phyloP scores from a whole-genome alignment of 139 green algal genomes.

The Prasinococcaceae sp. region DNA sequence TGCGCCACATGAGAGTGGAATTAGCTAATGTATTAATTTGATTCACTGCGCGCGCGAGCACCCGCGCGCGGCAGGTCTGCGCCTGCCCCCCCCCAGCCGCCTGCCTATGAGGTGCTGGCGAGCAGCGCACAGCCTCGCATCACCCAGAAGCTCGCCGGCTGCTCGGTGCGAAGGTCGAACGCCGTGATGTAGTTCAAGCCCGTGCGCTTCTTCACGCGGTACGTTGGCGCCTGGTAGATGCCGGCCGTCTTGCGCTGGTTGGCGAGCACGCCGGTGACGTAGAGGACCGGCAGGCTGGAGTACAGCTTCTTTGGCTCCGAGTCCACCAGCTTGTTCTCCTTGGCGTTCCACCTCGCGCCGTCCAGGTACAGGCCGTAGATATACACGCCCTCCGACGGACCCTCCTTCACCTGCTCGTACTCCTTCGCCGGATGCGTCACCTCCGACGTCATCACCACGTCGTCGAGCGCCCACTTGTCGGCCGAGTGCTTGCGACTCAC shows the following conservation, averaged over 20 bases:
- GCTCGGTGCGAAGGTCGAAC: constrained; percentile 68
- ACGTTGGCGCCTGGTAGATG: constrained; percentile 56
- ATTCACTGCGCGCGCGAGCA: too few relatives aligned
- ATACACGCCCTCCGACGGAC: constrained; percentile 73
- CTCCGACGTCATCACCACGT: constrained; percentile 76
- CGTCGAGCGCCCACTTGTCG: constrained; percentile 90
- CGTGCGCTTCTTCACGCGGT: constrained; percentile 65
- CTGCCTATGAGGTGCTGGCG: too few relatives aligned
- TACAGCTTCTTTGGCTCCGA: constrained; percentile 82
- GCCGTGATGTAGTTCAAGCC: constrained; percentile 73
- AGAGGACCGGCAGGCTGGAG: constrained; percentile 66
- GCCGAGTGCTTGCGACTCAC: constrained; percentile 52
- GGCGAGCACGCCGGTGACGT: constrained; percentile 65
- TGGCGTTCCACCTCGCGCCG: constrained; percentile 69
- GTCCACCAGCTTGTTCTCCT: constrained; percentile 72
- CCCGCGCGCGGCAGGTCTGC: too few relatives aligned
- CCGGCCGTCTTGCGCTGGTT: constrained; percentile 54
- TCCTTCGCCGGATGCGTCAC: constrained; percentile 73
- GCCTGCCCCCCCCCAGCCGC: too few relatives aligned
- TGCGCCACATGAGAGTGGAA: too few relatives aligned
- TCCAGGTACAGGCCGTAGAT: constrained; percentile 86
- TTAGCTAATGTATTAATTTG: too few relatives aligned
- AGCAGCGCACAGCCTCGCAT: constrained; percentile 69
- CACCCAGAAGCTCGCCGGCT: constrained; percentile 68
- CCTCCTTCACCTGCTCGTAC: constrained; percentile 62